phyloP scores from a whole-genome alignment of 345 rosid genomes.

The Limnanthes douglasii region DNA sequence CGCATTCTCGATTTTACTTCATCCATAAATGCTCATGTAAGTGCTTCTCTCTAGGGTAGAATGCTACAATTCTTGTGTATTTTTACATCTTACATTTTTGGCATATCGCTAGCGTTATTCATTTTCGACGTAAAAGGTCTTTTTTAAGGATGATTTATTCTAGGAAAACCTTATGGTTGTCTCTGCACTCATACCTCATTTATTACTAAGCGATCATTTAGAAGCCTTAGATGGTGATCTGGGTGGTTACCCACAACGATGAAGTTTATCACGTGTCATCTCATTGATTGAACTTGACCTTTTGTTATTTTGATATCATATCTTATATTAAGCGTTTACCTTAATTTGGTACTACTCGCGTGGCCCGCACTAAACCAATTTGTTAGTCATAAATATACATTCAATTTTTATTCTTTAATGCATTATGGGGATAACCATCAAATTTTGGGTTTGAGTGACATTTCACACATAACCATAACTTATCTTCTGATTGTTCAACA shows the following conservation, averaged over 20 bases:
- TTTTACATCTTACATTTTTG: background rate
- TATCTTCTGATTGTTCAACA: too few species aligned
- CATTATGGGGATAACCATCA: background rate
- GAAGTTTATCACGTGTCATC: background rate
- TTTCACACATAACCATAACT: too few species aligned
- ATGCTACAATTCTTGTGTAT: background rate
- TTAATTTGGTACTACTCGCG: background rate
- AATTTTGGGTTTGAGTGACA: too few species aligned
- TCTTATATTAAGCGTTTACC: background rate
- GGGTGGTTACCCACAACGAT: background rate
- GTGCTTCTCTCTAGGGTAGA: conserved; percentile 3
- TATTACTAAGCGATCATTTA: background rate
- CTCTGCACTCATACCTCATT: background rate
- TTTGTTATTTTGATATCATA: background rate
- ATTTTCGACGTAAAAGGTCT: background rate
- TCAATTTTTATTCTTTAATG: background rate
- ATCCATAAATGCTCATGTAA: background rate
- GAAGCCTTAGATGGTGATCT: background rate
- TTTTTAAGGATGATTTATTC: background rate
- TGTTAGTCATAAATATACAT: background rate
- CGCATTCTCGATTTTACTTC: background rate
- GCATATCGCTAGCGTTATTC: background rate
- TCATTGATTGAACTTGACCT: background rate
- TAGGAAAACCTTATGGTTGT: too few species aligned
- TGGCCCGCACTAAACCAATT: background rate